A percentile compares a stretch with the other conserved stretches of the same genome.
Conservation (phyloP, 345 rosid species). For the Odontarrhena argentea region DNA sequence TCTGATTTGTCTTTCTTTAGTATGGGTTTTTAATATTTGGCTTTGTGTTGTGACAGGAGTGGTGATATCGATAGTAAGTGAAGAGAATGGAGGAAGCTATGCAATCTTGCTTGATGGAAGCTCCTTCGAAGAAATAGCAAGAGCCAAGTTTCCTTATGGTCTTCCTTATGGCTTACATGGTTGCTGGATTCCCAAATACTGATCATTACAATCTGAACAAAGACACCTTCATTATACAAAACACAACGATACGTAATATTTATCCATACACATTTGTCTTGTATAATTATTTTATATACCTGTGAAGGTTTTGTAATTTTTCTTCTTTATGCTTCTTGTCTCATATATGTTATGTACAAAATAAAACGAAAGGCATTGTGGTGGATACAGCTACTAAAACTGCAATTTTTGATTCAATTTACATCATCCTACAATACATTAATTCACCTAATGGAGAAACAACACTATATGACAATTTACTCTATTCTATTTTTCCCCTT, state of each 20-base stretch:
- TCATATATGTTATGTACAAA: slow-evolving; percentile 32
- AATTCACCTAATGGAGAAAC: slow-evolving; percentile 7
- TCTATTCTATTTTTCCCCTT: neutral
- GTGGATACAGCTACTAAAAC: neutral
- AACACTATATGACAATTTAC: slow-evolving; percentile 5
- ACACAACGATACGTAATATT: slow-evolving; percentile 18
- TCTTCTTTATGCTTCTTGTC: slow-evolving; percentile 7
- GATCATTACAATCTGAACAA: slow-evolving; percentile 15
- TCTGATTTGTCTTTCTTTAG: neutral
- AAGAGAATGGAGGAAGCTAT: slow-evolving; percentile 78
- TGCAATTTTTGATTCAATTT: neutral
- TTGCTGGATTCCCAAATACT: slow-evolving; percentile 79
- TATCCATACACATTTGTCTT: slow-evolving; percentile 27
- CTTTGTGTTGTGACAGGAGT: slow-evolving; percentile 53
- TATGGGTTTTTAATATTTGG: neutral
- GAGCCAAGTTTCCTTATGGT: slow-evolving; percentile 92
- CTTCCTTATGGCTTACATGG: slow-evolving; percentile 97
- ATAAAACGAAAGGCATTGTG: slow-evolving; percentile 15
- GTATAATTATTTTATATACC: neutral
- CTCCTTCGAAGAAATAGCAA: slow-evolving; percentile 85
- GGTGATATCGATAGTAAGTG: slow-evolving; percentile 81
- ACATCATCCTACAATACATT: slow-evolving; percentile 22
- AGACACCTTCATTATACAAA: slow-evolving; percentile 24
- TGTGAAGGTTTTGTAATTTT: slow-evolving; percentile 28
- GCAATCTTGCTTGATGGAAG: slow-evolving; percentile 79